Conservation (phyloP, 2,329 filamentous ascomycete species). For the Coleophoma cylindrospora region DNA sequence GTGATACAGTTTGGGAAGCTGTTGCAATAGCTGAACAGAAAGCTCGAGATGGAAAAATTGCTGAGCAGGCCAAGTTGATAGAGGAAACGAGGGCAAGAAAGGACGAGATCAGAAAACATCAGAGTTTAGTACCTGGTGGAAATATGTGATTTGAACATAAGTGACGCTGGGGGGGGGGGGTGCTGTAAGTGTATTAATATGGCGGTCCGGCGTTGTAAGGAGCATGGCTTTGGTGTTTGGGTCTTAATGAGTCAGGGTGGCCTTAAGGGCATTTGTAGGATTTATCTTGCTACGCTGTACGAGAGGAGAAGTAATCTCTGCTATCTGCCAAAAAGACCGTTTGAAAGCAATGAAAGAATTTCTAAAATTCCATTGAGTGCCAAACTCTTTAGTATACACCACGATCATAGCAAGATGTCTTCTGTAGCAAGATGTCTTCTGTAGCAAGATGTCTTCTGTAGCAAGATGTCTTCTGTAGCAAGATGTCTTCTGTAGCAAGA, state of each 20-base stretch:
- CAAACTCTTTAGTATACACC: too few relatives aligned
- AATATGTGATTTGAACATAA: constrained; percentile 11
- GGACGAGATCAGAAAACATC: constrained; percentile 35
- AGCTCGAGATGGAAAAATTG: constrained; percentile 28
- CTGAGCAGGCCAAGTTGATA: constrained; percentile 27
- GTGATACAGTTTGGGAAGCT: constrained; percentile 37
- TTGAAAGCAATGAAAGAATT: too few relatives aligned
- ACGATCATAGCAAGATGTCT: too few relatives aligned
- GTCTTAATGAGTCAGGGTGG: background rate
- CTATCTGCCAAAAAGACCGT: too few relatives aligned
- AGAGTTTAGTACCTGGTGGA: constrained; percentile 15
- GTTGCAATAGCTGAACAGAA: constrained; percentile 34
- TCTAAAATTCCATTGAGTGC: too few relatives aligned
- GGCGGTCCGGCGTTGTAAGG: background rate
- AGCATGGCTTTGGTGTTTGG: too few relatives aligned
- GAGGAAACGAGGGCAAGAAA: constrained; percentile 34
- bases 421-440: too few relatives aligned
- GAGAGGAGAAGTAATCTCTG: too few relatives aligned
- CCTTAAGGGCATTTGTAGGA: background rate
- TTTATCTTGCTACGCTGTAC: too few relatives aligned
- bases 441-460: too few relatives aligned
- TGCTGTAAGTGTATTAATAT: background rate
- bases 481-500: too few relatives aligned
- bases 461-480: too few relatives aligned
- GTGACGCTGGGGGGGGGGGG: background rate